phyloP scores from a whole-genome alignment of 371 early-diverging fungal genomes.

The Capniomyces stellatus region DNA sequence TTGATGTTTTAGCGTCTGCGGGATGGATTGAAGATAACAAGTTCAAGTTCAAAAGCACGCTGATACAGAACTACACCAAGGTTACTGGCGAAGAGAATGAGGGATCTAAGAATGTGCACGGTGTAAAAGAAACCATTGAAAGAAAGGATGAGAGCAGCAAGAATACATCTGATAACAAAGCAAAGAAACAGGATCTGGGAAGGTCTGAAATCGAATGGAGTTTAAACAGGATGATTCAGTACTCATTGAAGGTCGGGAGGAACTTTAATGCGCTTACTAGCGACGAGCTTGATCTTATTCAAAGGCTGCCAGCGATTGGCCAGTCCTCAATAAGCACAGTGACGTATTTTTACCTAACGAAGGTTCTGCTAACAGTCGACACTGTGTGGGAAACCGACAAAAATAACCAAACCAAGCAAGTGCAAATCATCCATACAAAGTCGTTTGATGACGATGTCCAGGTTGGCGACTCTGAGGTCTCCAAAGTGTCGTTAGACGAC shows the following conservation, averaged over 20 bases:
- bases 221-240: neutral
- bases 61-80: neutral
- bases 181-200: neutral
- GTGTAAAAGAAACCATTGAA: neutral
- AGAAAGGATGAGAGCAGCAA: neutral
- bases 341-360: neutral
- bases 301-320: neutral
- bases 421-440: neutral
- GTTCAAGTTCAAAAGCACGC: neutral
- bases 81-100: neutral
- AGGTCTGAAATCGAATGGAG: neutral
- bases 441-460: neutral
- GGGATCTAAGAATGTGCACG: neutral
- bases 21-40: neutral
- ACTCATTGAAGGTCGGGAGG: neutral
- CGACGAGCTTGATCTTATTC: neutral
- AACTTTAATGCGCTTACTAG: neutral
- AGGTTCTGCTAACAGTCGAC: conserved; percentile 2
- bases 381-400: neutral
- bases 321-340: neutral
- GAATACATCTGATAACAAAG: neutral
- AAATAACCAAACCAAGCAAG: no score
- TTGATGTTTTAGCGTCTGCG: neutral
- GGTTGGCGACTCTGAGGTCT: neutral
- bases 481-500: neutral